These are phyloP conservation scores for Phytophthora meadii DNA, from an alignment of 352 stramenopile genomes.

Conservation along the genomic window DNA sequence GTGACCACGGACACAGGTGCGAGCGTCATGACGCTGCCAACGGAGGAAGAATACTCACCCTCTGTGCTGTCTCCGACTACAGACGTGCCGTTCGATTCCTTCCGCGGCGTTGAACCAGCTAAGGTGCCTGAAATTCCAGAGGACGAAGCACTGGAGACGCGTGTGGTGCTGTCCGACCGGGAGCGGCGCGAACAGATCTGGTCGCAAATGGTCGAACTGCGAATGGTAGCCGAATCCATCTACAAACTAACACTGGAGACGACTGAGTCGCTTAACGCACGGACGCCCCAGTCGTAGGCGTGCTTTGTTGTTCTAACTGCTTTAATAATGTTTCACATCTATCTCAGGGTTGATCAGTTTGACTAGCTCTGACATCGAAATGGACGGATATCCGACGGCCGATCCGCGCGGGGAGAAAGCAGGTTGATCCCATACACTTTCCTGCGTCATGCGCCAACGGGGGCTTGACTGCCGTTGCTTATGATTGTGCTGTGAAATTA, in stretches of 20 bases:
- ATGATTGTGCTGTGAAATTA: slow-evolving; percentile 7
- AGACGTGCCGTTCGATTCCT: slow-evolving; percentile 34
- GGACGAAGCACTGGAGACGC: slow-evolving; percentile 1
- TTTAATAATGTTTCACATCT: background rate
- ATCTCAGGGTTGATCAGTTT: slow-evolving; percentile 7
- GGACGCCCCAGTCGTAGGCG: background rate
- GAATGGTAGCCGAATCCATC: slow-evolving; percentile 52
- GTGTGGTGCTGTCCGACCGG: slow-evolving; percentile 23
- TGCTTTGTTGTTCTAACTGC: background rate
- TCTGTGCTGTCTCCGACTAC: slow-evolving; percentile 33
- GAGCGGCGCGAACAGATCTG: slow-evolving; percentile 42
- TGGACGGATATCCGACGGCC: slow-evolving; percentile 10
- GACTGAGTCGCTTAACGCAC: slow-evolving; percentile 30
- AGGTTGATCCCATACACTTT: slow-evolving; percentile 2
- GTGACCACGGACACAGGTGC: slow-evolving; percentile 33
- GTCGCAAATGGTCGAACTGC: slow-evolving; percentile 58
- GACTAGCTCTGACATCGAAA: slow-evolving; percentile 13
- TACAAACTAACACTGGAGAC: slow-evolving; percentile 52
- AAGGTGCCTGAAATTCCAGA: slow-evolving; percentile 4
- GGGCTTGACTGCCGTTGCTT: background rate
- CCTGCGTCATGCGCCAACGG: slow-evolving; percentile 6
- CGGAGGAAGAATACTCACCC: slow-evolving; percentile 29
- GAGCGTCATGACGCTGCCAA: slow-evolving; percentile 18
- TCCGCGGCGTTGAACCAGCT: slow-evolving; percentile 18
- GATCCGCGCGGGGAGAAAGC: slow-evolving; percentile 7